A percentile compares a stretch with the other conserved stretches of the same genome.
Conservation (phyloP, 106 monocot genomes). For the Agapanthus africanus region DNA sequence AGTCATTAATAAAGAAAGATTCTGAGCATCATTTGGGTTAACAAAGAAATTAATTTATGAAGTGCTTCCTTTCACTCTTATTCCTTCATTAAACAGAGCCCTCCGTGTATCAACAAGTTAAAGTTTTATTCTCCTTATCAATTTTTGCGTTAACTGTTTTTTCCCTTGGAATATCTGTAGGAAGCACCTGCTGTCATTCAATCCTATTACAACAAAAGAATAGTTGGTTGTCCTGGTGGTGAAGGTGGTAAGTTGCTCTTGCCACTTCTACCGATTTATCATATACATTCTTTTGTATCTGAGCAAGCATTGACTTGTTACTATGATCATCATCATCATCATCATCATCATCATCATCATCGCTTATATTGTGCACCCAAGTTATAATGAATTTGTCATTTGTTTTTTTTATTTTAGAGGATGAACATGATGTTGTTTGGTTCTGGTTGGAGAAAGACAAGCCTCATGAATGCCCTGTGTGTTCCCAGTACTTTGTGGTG, state of each 20-base stretch:
- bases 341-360: too few species aligned
- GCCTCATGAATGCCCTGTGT: constrained; percentile 88
- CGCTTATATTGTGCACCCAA: background rate
- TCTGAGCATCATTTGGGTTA: background rate
- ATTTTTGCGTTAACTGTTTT: background rate
- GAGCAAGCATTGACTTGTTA: too few species aligned
- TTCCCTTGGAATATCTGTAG: constrained; percentile 35
- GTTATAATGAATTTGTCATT: background rate
- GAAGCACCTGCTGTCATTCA: constrained; percentile 88
- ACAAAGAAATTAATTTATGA: background rate
- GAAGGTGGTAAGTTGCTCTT: constrained; percentile 74
- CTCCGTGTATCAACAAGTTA: background rate
- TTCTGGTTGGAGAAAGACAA: constrained; percentile 95
- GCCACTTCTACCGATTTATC: background rate
- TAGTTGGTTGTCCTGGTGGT: constrained; percentile 92
- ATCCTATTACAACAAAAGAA: constrained; percentile 78
- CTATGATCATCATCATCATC: too few species aligned
- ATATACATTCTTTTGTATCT: too few species aligned
- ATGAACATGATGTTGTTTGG: constrained; percentile 94
- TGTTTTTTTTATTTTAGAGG: constrained; percentile 46
- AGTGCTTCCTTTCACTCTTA: background rate
- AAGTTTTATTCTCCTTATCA: background rate
- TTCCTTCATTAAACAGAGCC: background rate
- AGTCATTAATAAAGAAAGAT: background rate
- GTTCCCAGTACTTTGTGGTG: constrained; percentile 90